These are phyloP conservation scores for Aspergillus intermedius DNA, from an alignment of 2,329 filamentous ascomycete species.

Conservation along the genomic window DNA sequence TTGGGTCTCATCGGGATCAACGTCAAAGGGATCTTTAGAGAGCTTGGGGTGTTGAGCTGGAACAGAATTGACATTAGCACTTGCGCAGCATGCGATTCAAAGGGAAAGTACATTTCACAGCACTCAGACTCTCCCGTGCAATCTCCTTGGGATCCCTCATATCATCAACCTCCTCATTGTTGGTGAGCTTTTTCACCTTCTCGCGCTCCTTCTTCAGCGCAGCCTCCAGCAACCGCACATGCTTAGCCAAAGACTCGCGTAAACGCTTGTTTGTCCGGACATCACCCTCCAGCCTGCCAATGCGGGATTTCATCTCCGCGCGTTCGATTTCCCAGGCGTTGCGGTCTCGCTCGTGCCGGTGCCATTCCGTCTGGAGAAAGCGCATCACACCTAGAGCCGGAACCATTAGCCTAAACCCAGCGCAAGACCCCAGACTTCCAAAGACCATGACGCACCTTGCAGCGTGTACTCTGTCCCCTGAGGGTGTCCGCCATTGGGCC, in stretches of 20 bases:
- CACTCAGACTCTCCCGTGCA: slow-evolving; percentile 41
- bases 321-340: slow-evolving; percentile 99
- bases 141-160: slow-evolving; percentile 39
- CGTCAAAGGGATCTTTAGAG: slow-evolving; percentile 48
- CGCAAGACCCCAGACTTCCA: neutral
- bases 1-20: slow-evolving; percentile 36
- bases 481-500: slow-evolving; percentile 43
- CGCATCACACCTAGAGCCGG: slow-evolving; percentile 77
- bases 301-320: slow-evolving; percentile 97
- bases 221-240: slow-evolving; percentile 80
- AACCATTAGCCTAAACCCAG: neutral
- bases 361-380: slow-evolving; percentile 98
- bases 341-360: slow-evolving; percentile 91
- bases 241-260: slow-evolving; percentile 83
- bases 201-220: slow-evolving; percentile 77
- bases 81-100: neutral
- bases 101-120: slow-evolving; percentile 30
- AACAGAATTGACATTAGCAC: slow-evolving; percentile 1
- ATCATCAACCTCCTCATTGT: slow-evolving; percentile 46
- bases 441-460: slow-evolving; percentile 49
- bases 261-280: slow-evolving; percentile 77
- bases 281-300: slow-evolving; percentile 88
- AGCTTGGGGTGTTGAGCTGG: slow-evolving; percentile 42
- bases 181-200: slow-evolving; percentile 54
- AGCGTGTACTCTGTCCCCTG: slow-evolving; percentile 65